These are phyloP conservation scores for Cornus suecica DNA, from an alignment of 148 eudicot genomes.

Conservation along the genomic window DNA sequence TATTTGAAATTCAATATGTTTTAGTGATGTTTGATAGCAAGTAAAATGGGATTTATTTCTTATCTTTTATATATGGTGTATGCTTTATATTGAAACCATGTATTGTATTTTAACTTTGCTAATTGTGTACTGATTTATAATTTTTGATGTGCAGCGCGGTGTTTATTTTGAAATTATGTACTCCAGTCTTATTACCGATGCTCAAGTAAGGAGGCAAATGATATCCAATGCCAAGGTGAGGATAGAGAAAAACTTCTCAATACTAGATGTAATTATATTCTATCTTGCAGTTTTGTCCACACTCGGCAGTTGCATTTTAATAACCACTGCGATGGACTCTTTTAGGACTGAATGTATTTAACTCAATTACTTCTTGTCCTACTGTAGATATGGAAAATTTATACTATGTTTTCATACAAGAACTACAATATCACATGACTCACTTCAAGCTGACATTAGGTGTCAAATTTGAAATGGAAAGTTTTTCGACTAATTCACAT, in stretches of 20 bases:
- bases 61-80: neutral
- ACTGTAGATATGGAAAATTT: neutral
- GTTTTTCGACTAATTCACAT: neutral
- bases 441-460: neutral
- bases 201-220: conserved; percentile 62
- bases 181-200: conserved; percentile 59
- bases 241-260: neutral
- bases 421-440: neutral
- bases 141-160: conserved; percentile 62
- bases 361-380: neutral
- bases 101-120: neutral
- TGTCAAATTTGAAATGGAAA: neutral
- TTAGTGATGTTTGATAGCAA: neutral
- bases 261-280: neutral
- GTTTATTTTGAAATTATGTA: conserved; percentile 82
- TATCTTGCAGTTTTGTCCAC: neutral
- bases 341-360: neutral
- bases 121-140: neutral
- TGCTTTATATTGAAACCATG: neutral
- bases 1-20: neutral
- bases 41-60: neutral
- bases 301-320: neutral
- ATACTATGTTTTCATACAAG: neutral
- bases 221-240: conserved; percentile 79
- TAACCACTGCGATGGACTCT: neutral